These are phyloP conservation scores for Eucalyptus polybractea DNA, from an alignment of 345 rosid species.

Conservation along the genomic window DNA sequence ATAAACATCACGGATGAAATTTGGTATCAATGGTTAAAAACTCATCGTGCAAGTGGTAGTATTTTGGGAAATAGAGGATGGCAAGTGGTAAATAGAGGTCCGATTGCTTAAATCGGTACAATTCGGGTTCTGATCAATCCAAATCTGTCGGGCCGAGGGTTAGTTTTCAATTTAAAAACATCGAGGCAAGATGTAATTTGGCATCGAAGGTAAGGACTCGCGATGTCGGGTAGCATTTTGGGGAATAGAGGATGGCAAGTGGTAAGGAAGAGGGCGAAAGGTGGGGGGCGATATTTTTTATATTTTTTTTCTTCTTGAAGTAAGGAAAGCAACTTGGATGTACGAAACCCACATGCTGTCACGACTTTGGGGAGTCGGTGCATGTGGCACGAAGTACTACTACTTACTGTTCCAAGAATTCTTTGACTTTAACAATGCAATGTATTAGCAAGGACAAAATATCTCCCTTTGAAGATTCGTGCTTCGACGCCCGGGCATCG, in stretches of 20 bases:
- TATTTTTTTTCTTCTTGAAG: not conserved
- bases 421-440: not conserved
- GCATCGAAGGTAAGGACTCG: not conserved
- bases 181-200: not conserved
- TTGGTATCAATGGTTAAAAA: not conserved
- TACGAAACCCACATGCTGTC: not conserved
- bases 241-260: not conserved
- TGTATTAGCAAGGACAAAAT: not conserved
- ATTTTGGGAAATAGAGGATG: not conserved
- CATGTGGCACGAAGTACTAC: not conserved
- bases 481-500: not conserved
- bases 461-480: not conserved
- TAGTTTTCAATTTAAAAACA: not conserved
- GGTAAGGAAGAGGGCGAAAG: not conserved
- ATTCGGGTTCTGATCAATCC: not conserved
- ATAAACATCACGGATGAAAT: not conserved
- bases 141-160: too few relatives aligned
- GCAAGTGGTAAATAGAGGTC: not conserved
- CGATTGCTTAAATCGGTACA: not conserved
- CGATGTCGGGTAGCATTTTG: not conserved
- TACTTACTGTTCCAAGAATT: not conserved
- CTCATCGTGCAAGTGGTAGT: not conserved
- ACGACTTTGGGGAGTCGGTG: not conserved
- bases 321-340: not conserved
- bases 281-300: not conserved